Percentiles rank a stretch among this genome's conserved stretches.
phyloP scores from a whole-genome alignment of 768 basidiomycete species.

The Exidia glandulosa region DNA sequence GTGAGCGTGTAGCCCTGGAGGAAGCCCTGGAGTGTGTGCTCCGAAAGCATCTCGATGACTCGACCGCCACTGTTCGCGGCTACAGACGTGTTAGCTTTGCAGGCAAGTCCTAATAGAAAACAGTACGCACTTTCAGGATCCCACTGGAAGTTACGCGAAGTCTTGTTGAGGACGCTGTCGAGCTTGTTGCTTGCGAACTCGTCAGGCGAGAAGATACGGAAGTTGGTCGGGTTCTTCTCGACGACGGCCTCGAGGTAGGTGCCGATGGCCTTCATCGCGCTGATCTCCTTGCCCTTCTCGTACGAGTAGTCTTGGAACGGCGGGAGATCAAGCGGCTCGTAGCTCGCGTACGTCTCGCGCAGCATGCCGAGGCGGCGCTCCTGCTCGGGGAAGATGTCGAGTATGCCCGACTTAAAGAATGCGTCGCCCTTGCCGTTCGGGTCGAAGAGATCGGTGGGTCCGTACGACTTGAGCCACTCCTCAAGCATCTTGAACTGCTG shows the following conservation, averaged over 20 bases:
- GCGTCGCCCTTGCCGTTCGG: background rate
- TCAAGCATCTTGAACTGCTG: constrained; percentile 56
- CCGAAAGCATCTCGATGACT: constrained; percentile 79
- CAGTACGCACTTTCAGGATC: constrained; percentile 28
- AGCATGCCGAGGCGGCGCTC: constrained; percentile 58
- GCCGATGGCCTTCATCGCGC: constrained; percentile 69
- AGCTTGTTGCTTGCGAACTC: constrained; percentile 84
- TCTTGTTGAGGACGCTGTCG: constrained; percentile 61
- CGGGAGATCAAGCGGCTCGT: constrained; percentile 50
- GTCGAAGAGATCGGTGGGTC: constrained; percentile 54
- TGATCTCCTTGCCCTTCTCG: constrained; percentile 46
- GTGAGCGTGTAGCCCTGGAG: constrained; percentile 89
- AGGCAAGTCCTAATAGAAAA: constrained; percentile 6
- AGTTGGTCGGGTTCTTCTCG: constrained; percentile 56
- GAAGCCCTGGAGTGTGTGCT: constrained; percentile 85
- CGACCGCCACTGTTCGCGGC: constrained; percentile 55
- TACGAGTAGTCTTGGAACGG: constrained; percentile 49
- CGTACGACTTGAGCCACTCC: constrained; percentile 66
- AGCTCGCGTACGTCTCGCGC: constrained; percentile 55
- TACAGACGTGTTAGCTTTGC: background rate
- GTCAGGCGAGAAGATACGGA: constrained; percentile 88
- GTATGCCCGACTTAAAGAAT: constrained; percentile 35
- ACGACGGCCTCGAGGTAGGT: constrained; percentile 46
- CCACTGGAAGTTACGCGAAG: constrained; percentile 77
- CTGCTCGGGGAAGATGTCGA: constrained; percentile 45